Base-by-base conservation (phyloP, 2,329 filamentous ascomycete species). In the Paecilomyces niveus region DNA sequence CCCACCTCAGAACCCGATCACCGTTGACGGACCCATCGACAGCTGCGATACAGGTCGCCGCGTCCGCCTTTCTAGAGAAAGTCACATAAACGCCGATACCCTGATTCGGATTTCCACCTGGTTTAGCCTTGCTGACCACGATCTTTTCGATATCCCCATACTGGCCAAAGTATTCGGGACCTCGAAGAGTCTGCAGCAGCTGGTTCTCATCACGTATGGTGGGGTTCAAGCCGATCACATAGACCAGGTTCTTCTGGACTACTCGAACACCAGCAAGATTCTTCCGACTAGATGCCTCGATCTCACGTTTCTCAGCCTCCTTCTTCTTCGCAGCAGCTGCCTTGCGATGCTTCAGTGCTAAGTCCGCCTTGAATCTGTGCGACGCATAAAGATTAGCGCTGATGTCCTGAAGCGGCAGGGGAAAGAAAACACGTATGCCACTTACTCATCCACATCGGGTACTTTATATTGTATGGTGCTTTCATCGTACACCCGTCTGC, bases 131-230 rank as follows among this genome's bases (percentile, higher is more conserved):
- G 80, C 92, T 97, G 64, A 99, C 96, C 57, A 96, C 96, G 58
- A 99, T 97, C 75, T 99, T 99, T 71, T 96, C 89, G 66, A 99
- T 99, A 70, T 93, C 94, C 66, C 94, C 94, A 72, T 99, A 99
- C 74, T 99, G 94, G 5, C 94, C 94, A 68, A 99, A 99, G 72
- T 97, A 99, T 69, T 97, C 89, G 54, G 87, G 86, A 62, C 92
- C 92, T 58, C 95, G 87, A 53, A 99, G 80, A 0, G 92, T 97
- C 74, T 93, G 90, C 53, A 97, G 83, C 2, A 99, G 81, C 59
- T 77, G 74, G 66, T 93, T 90, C 71, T 97, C 92, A 76, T 99
- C 94, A 63, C 90, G 88, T 61, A 95, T 90, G 33, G 89, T 92
- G 11, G 94, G 94, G 62, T 90, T 95, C 26, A 99, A 81, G 55